phyloP scores from a whole-genome alignment of 2,329 filamentous ascomycete genomes.

The Ophiostoma montium region DNA sequence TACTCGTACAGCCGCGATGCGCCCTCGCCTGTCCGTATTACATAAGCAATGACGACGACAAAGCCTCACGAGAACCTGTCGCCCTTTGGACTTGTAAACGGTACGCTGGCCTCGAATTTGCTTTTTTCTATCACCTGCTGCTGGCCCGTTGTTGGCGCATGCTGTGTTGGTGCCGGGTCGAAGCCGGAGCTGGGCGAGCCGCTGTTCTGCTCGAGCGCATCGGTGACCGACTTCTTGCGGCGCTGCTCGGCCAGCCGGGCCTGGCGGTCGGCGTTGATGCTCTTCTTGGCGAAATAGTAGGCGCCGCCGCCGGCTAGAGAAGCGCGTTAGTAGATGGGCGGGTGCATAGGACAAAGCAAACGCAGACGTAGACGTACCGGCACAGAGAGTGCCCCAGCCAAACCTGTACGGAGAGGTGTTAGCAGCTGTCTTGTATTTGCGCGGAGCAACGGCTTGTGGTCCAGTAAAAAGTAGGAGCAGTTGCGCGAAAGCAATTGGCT shows the following conservation, averaged over 20 bases:
- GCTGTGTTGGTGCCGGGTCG: slow-evolving; percentile 72
- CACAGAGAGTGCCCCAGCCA: slow-evolving; percentile 81
- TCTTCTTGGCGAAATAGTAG: slow-evolving; percentile 90
- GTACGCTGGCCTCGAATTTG: slow-evolving; percentile 72
- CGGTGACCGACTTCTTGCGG: slow-evolving; percentile 45
- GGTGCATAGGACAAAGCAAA: not conserved
- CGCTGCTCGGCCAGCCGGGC: slow-evolving; percentile 53
- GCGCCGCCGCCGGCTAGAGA: slow-evolving; percentile 69
- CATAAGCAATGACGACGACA: not conserved
- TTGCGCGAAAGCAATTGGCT: no score
- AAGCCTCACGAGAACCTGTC: slow-evolving; percentile 58
- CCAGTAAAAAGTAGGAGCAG: no score
- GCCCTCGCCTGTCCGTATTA: not conserved
- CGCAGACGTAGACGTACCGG: slow-evolving; percentile 51
- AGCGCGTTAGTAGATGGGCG: not conserved
- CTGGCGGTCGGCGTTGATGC: slow-evolving; percentile 81
- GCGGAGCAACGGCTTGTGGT: no score
- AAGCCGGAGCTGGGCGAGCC: slow-evolving; percentile 20
- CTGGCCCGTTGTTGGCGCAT: slow-evolving; percentile 58
- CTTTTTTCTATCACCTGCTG: slow-evolving; percentile 61
- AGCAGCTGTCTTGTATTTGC: not conserved
- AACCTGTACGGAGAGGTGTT: slow-evolving; percentile 39
- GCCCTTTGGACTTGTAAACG: slow-evolving; percentile 67
- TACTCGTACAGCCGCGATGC: no score
- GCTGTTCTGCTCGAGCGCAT: slow-evolving; percentile 36